These are phyloP conservation scores for Albophoma yamanashiensis DNA, from an alignment of 2,329 filamentous ascomycete species.

Conservation along the genomic window DNA sequence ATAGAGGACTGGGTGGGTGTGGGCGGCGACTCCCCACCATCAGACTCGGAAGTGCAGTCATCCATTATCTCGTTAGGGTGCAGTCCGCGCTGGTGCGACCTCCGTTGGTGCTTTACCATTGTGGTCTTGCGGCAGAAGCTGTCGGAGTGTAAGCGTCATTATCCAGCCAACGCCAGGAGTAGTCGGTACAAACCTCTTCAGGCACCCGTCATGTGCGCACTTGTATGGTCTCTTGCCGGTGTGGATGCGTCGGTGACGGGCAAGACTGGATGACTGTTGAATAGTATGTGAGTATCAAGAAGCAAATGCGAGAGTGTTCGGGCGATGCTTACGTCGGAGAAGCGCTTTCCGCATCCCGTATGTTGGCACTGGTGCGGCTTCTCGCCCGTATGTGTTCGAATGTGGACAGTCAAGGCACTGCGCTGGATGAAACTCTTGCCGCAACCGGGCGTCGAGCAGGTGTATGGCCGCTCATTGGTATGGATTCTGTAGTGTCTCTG, in stretches of 20 bases:
- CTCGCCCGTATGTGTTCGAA: conserved; percentile 60
- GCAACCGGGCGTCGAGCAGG: conserved; percentile 48
- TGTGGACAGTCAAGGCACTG: conserved; percentile 60
- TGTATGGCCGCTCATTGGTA: conserved; percentile 59
- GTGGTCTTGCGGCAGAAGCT: conserved; percentile 66
- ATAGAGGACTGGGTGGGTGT: conserved; percentile 44
- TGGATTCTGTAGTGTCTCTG: conserved; percentile 62
- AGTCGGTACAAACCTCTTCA: conserved; percentile 39
- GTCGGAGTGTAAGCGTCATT: conserved; percentile 9
- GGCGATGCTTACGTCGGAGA: conserved; percentile 50
- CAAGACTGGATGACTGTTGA: conserved; percentile 50
- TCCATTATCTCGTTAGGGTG: conserved; percentile 42
- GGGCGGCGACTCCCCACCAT: conserved; percentile 45
- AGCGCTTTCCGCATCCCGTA: conserved; percentile 54
- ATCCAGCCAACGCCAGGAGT: too few species aligned
- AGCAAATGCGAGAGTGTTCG: background rate
- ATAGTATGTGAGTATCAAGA: background rate
- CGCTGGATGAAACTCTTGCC: conserved; percentile 63
- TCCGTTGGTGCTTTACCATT: conserved; percentile 56
- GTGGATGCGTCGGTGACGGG: conserved; percentile 54
- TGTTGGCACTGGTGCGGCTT: conserved; percentile 61
- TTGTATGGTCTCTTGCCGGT: conserved; percentile 57
- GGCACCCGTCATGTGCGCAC: conserved; percentile 49
- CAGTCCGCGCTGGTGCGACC: conserved; percentile 48
- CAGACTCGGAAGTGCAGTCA: conserved; percentile 46